Conservation (phyloP, 176 grass and related monocot species). For the Leersia perrieri region DNA sequence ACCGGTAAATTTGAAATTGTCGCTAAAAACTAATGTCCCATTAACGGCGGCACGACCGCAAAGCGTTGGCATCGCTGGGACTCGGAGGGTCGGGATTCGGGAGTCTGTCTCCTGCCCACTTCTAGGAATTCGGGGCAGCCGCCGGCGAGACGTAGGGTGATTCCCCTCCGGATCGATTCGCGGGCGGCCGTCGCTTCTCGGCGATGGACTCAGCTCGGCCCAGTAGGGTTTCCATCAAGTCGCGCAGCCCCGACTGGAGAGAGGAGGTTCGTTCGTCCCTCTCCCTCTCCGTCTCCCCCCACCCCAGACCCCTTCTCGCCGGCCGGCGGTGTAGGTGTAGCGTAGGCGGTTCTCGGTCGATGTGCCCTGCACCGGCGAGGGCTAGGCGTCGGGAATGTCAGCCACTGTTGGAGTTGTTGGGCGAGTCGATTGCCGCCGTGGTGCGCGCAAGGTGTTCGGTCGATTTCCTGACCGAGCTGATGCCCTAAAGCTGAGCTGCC, state of each 20-base stretch:
- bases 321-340: not conserved
- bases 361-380: not conserved
- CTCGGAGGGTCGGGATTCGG: too few relatives aligned
- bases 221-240: slow-evolving; percentile 54
- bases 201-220: slow-evolving; percentile 56
- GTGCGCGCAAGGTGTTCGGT: slow-evolving; percentile 17
- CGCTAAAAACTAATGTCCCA: too few relatives aligned
- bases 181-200: not conserved
- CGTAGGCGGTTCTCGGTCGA: not conserved
- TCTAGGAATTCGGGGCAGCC: not conserved
- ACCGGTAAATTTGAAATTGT: too few relatives aligned
- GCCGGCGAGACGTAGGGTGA: not conserved
- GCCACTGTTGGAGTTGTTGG: not conserved
- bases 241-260: slow-evolving; percentile 62
- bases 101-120: too few relatives aligned
- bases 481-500: not conserved
- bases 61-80: too few relatives aligned
- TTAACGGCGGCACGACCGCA: too few relatives aligned
- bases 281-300: not conserved
- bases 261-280: slow-evolving; percentile 61
- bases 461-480: not conserved
- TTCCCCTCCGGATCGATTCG: not conserved
- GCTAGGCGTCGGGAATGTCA: not conserved
- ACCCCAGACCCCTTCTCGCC: not conserved
- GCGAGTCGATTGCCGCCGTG: too few relatives aligned